phyloP scores from a whole-genome alignment of 768 basidiomycete species.

The Tulasnella sp. region DNA sequence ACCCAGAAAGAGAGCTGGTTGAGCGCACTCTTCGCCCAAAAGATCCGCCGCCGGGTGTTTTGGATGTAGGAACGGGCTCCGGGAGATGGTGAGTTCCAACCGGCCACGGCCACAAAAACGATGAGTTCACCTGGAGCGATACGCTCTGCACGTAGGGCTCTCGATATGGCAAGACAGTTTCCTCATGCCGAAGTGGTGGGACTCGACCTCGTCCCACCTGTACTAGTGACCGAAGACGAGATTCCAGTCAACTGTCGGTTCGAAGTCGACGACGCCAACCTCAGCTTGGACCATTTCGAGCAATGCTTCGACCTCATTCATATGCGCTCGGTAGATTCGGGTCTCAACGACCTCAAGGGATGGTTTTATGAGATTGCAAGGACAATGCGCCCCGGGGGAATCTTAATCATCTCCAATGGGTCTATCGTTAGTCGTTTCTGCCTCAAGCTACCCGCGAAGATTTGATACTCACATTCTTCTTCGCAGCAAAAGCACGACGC shows the following conservation, averaged over 20 bases:
- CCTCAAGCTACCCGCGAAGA: neutral
- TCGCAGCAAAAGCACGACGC: constrained; percentile 11
- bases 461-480: neutral
- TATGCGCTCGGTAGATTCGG: neutral
- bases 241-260: constrained; percentile 30
- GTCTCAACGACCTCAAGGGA: constrained; percentile 26
- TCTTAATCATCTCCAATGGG: constrained; percentile 33
- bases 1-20: neutral
- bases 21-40: neutral
- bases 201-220: constrained; percentile 35
- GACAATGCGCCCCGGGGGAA: constrained; percentile 34
- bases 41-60: constrained; percentile 9
- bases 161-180: constrained; percentile 34
- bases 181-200: constrained; percentile 36
- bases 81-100: neutral
- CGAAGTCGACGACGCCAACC: constrained; percentile 32
- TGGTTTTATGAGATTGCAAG: constrained; percentile 35
- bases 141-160: constrained; percentile 22
- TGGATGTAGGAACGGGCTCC: constrained; percentile 24
- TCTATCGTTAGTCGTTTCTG: constrained; percentile 14
- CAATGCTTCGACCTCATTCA: constrained; percentile 27
- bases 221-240: neutral
- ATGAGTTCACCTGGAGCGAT: neutral
- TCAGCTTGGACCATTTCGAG: constrained; percentile 13
- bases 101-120: too few species aligned